Base-by-base conservation (phyloP, 2,329 filamentous ascomycete species). In the Fonsecaea pedrosoi region DNA sequence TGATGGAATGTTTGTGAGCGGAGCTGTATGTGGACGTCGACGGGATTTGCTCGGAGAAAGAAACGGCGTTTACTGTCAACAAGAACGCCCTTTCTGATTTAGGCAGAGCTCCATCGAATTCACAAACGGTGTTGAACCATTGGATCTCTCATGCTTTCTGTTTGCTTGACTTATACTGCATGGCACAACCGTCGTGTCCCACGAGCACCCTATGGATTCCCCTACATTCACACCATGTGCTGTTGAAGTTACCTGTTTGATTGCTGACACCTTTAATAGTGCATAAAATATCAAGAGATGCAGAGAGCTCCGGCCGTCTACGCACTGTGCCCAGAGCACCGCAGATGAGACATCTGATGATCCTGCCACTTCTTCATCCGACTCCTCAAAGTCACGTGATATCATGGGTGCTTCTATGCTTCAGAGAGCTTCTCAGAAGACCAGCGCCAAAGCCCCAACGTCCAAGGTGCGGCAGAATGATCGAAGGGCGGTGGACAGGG, bases 1-100 rank as follows among this genome's bases (percentile, higher is more conserved):
- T 70, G 68, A 70, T 58, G 60, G 64, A 57, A 65, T 56, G 60
- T 65, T 65, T 61, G 59, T 50, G 61, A 60, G 45, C 45, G 21
- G 58, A 59, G 50, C 55, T 64, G 53, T 60, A 55, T 53, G 64
- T 59, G 54, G 54, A 60, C 55, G 34, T 62, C 54, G 53, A 21
- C 21, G 40, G 40, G 57, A 53, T 30, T 53, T 48, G 25, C 18
- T 48, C 57, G 6, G 32, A 60, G 57, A 60, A 35, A 25, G 42
- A 34, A 45, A 30, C 34, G 38, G 42, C 21, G 9, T 35, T 48
- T 37, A 15, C 25, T 37, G 21, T 61, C 18, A 9, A 50, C 45
- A 50, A 13, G 10, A 25, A 15, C 18, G 48, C 21, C 37, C 18
- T 50, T 53, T 45, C 21, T 54, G 40, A 18, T 34, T 53, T 53